Conservation (phyloP, 176 grass and related monocot species). For the Triticum dicoccoides region DNA sequence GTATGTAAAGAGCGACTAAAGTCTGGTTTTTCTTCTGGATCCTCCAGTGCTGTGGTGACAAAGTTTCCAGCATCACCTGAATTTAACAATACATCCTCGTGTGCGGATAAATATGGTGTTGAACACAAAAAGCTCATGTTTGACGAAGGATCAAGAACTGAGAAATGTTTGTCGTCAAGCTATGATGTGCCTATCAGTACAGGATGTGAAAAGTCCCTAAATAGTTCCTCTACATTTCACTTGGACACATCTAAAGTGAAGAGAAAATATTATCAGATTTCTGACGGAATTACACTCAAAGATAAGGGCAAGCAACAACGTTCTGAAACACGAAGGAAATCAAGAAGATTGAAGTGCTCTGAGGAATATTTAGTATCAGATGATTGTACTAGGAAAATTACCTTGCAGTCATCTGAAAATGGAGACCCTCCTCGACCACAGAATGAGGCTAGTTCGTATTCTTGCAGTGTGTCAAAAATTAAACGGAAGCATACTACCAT, state of each 20-base stretch:
- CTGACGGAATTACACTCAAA: slow-evolving; percentile 19
- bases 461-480: slow-evolving; percentile 35
- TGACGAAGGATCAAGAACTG: slow-evolving; percentile 80
- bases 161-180: slow-evolving; percentile 76
- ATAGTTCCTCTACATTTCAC: slow-evolving; percentile 20
- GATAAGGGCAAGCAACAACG: slow-evolving; percentile 27
- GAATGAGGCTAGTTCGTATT: slow-evolving; percentile 24
- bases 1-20: slow-evolving; percentile 37
- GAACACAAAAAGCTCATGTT: slow-evolving; percentile 37
- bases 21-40: slow-evolving; percentile 75
- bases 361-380: slow-evolving; percentile 26
- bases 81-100: slow-evolving; percentile 45
- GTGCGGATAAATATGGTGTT: slow-evolving; percentile 29
- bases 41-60: slow-evolving; percentile 68
- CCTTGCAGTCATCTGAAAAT: slow-evolving; percentile 32
- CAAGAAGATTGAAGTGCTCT: slow-evolving; percentile 28
- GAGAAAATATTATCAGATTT: slow-evolving; percentile 36
- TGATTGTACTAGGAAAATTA: slow-evolving; percentile 35
- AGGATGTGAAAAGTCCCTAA: slow-evolving; percentile 37
- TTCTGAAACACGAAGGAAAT: slow-evolving; percentile 37
- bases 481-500: slow-evolving; percentile 49
- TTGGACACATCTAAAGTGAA: slow-evolving; percentile 46
- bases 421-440: slow-evolving; percentile 25
- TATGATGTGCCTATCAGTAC: slow-evolving; percentile 43
- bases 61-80: slow-evolving; percentile 65